Conservation (phyloP, 2,329 filamentous ascomycete genomes). For the Gyromitra esculenta region DNA sequence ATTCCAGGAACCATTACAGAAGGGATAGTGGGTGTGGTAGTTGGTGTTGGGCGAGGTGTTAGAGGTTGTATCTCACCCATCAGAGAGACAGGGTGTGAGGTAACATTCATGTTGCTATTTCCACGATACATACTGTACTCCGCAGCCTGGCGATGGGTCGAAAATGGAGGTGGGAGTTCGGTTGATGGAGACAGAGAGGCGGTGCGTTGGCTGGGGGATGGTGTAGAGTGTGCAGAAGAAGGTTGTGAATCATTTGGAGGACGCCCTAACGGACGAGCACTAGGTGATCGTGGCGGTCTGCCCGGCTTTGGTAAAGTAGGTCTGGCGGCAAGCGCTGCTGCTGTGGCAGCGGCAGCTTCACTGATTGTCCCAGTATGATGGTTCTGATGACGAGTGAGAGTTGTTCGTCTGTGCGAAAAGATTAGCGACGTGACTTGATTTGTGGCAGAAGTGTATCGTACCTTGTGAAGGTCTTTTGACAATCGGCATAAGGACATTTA, state of each 20-base stretch:
- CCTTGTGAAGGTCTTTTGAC: slow-evolving; percentile 93
- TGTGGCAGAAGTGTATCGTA: slow-evolving; percentile 36
- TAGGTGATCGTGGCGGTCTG: slow-evolving; percentile 53
- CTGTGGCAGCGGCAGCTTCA: slow-evolving; percentile 88
- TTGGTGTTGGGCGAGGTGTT: slow-evolving; percentile 56
- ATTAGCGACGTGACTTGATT: slow-evolving; percentile 19
- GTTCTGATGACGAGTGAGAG: slow-evolving; percentile 92
- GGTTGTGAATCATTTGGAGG: slow-evolving; percentile 53
- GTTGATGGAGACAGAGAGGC: slow-evolving; percentile 54
- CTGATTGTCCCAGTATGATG: slow-evolving; percentile 95
- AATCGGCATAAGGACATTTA: slow-evolving; percentile 96
- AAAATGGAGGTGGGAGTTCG: slow-evolving; percentile 50
- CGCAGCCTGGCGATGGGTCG: slow-evolving; percentile 44
- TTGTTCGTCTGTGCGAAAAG: slow-evolving; percentile 74
- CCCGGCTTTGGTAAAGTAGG: slow-evolving; percentile 53
- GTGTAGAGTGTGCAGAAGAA: slow-evolving; percentile 59
- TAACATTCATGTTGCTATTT: slow-evolving; percentile 50
- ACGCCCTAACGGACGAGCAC: slow-evolving; percentile 46
- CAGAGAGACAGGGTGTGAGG: slow-evolving; percentile 49
- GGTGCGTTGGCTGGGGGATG: slow-evolving; percentile 52
- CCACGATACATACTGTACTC: slow-evolving; percentile 52
- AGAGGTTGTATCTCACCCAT: slow-evolving; percentile 54
- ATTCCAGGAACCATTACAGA: slow-evolving; percentile 55
- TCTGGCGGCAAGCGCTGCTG: slow-evolving; percentile 75
- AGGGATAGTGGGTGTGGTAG: slow-evolving; percentile 57